Evolutionary conservation across 2,329 filamentous ascomycete species (phyloP).

Genomic region (Fusarium marasasianum): DNA sequence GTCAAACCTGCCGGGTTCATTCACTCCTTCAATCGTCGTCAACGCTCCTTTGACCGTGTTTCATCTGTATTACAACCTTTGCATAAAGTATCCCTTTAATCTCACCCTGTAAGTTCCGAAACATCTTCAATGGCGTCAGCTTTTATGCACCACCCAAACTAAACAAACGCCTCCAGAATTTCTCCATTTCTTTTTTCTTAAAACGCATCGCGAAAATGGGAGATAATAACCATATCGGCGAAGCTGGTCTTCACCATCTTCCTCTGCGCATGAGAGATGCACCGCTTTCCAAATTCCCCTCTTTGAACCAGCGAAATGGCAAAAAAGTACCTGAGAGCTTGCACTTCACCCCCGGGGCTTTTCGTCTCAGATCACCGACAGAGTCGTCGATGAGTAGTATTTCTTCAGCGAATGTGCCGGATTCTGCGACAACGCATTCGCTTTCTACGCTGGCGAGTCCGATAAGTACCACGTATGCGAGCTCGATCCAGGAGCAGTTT

Average conservation of each 20-base stretch:
- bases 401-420: conserved; percentile 50
- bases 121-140: background rate
- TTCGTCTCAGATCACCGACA: conserved; percentile 49
- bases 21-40: conserved; percentile 10
- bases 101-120: conserved; percentile 9
- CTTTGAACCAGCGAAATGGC: conserved; percentile 4
- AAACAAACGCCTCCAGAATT: conserved; percentile 1
- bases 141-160: background rate
- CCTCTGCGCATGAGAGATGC: conserved; percentile 36
- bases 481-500: conserved; percentile 47
- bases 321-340: conserved; percentile 46
- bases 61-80: background rate
- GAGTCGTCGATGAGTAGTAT: conserved; percentile 52
- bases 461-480: conserved; percentile 49
- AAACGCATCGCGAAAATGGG: conserved; percentile 28
- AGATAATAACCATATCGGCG: conserved; percentile 24
- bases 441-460: conserved; percentile 49
- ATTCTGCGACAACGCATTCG: conserved; percentile 52
- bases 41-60: background rate
- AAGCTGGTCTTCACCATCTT: conserved; percentile 42
- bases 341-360: conserved; percentile 40
- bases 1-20: background rate
- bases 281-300: conserved; percentile 31
- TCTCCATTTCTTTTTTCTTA: background rate
- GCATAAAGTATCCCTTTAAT: conserved; percentile 5